Percentiles rank a stretch among this genome's conserved stretches.
These are phyloP conservation scores for Ganoderma boninense DNA, from an alignment of 1,284 basidiomycete species.

Conservation along the genomic window DNA sequence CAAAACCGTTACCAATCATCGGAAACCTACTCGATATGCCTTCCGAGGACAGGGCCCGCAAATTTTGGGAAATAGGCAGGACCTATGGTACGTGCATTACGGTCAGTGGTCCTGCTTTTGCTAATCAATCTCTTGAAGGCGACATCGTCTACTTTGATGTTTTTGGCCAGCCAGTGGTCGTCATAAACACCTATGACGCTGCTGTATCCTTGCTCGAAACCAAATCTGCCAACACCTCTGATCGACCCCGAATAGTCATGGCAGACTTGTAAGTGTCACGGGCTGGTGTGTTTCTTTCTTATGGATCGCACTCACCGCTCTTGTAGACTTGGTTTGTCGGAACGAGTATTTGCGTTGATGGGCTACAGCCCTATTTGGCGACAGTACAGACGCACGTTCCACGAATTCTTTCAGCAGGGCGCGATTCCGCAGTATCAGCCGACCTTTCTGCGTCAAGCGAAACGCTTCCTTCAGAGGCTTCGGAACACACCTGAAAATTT, in stretches of 20 bases:
- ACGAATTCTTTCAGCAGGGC: conserved; percentile 1
- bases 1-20: background rate
- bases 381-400: background rate
- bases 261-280: background rate
- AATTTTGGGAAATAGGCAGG: background rate
- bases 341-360: background rate
- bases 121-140: background rate
- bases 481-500: background rate
- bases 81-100: background rate
- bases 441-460: background rate
- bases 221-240: background rate
- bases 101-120: background rate
- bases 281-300: background rate
- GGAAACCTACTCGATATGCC: background rate
- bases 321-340: background rate
- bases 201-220: background rate
- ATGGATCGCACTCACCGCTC: background rate
- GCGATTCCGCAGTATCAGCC: background rate
- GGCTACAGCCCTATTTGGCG: background rate
- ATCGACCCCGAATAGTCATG: background rate
- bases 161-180: background rate
- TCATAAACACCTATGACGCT: background rate
- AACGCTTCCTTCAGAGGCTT: background rate
- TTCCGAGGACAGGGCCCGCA: background rate
- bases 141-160: background rate